phyloP scores from a whole-genome alignment of 805 yeast species.

The Cyberlindnera meyerae region DNA sequence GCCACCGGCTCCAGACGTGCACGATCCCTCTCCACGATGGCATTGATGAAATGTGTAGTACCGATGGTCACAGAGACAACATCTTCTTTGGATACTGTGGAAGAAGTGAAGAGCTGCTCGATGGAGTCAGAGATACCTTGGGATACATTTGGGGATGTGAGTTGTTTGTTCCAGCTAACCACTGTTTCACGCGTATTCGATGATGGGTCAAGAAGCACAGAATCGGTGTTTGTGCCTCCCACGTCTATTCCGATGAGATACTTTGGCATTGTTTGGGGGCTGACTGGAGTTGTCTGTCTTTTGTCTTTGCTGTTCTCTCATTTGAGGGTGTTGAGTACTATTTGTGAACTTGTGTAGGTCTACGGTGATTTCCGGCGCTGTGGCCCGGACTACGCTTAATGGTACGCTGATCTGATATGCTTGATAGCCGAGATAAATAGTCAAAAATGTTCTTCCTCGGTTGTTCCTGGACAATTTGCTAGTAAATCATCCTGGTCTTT shows the following conservation, averaged over 20 bases:
- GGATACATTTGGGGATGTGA: conserved; percentile 41
- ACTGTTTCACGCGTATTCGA: conserved; percentile 29
- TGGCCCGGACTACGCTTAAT: too few relatives aligned
- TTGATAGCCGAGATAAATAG: too few relatives aligned
- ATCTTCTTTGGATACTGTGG: conserved; percentile 23
- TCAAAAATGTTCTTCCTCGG: conserved; percentile 38
- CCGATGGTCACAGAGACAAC: conserved; percentile 44
- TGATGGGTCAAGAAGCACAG: conserved; percentile 41
- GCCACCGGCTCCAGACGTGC: conserved; percentile 40
- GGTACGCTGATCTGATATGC: too few relatives aligned
- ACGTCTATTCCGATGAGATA: conserved; percentile 43
- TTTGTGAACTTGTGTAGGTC: too few relatives aligned
- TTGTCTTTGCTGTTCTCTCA: not conserved
- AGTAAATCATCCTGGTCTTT: conserved; percentile 34
- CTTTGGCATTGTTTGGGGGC: conserved; percentile 11
- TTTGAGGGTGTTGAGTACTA: not conserved
- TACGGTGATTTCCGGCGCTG: too few relatives aligned
- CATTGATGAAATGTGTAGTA: conserved; percentile 48
- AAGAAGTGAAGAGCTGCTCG: conserved; percentile 27
- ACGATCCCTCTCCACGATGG: conserved; percentile 42
- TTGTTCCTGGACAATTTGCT: conserved; percentile 45
- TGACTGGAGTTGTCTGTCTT: too few relatives aligned
- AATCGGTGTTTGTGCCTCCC: conserved; percentile 49
- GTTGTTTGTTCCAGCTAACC: conserved; percentile 38
- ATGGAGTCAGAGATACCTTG: conserved; percentile 38